A percentile compares a stretch with the other conserved stretches of the same genome.
Evolutionary conservation across 2,329 filamentous ascomycete genomes (phyloP).

Genomic region (Colletotrichum costaricense): DNA sequence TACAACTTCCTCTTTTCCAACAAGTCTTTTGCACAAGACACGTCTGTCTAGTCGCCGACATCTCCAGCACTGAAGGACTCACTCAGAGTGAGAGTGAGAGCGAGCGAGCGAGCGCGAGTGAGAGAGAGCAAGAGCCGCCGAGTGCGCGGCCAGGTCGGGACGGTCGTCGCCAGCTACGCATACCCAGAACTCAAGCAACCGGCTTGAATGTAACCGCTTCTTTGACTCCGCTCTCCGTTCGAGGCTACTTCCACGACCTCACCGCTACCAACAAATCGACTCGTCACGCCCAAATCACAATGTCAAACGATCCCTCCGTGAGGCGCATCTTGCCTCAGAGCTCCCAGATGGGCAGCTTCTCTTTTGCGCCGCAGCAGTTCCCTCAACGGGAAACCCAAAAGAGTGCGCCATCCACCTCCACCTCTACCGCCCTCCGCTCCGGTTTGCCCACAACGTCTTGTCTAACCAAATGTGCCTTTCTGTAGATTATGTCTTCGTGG

Average conservation of each 20-base stretch:
- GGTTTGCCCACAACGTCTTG: neutral
- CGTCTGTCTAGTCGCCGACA: slow-evolving; percentile 3
- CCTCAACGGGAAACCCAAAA: slow-evolving; percentile 80
- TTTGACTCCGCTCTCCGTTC: slow-evolving; percentile 27
- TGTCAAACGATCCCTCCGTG: slow-evolving; percentile 72
- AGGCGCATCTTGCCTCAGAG: slow-evolving; percentile 75
- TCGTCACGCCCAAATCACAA: slow-evolving; percentile 45
- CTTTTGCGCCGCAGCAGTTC: slow-evolving; percentile 74
- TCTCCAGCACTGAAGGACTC: neutral
- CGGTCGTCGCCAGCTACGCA: slow-evolving; percentile 18
- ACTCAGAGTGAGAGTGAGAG: neutral
- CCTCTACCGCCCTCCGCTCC: slow-evolving; percentile 3
- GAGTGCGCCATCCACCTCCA: slow-evolving; percentile 66
- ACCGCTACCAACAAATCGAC: slow-evolving; percentile 23
- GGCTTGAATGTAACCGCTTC: slow-evolving; percentile 33
- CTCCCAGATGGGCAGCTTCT: slow-evolving; percentile 79
- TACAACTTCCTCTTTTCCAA: slow-evolving; percentile 20
- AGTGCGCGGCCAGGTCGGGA: slow-evolving; percentile 23
- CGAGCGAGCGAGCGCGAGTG: neutral
- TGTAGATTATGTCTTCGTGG: slow-evolving; percentile 97
- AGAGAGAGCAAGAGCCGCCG: slow-evolving; percentile 13
- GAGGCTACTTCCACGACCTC: slow-evolving; percentile 34
- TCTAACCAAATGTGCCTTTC: slow-evolving; percentile 44
- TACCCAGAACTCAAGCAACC: slow-evolving; percentile 1
- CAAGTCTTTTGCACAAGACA: slow-evolving; percentile 20